Base-by-base conservation (phyloP, 1,284 basidiomycete genomes). In the Fomitiporia mediterranea region DNA sequence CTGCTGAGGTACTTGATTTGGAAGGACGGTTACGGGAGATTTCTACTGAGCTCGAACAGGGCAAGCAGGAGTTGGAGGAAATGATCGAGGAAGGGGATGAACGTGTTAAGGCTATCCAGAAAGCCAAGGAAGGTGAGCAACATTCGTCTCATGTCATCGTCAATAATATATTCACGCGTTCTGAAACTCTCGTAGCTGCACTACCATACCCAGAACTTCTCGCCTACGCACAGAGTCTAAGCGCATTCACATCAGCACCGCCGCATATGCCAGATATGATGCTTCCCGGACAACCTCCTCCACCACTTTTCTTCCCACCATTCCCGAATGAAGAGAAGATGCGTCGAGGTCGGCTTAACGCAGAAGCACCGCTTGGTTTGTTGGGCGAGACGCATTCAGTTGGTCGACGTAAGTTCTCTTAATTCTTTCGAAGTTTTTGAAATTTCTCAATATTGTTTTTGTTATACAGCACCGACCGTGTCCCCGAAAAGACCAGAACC, bases 251-350 rank as follows among this genome's bases (percentile, higher is more conserved):
- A 3, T 90, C 89, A 37, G 89, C 89, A 8, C 89, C 89, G 4
- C 88, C 89, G 11, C 89, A 89, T 66, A 86, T 89, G 81, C 86
- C 87, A 28, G 86, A 90, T 62, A 73, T 80, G 49, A 72, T 74
- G 25, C 64, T 80, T 48, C 84, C 84, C 9, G 84, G 85, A 8
- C 83, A 85, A 64, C 82, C 82, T 13, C 84, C 86, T 1, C 82
- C 85, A 11, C 84, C 85, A 5, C 65, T 88, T 38, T 90, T 91
- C 75, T 89, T 89, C 72, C 89, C 89, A 21, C 89, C 89, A 8
- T 91, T 91, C 67, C 89, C 89, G 1, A 90, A 89, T 65, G 89
- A 91, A 72, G 89, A 89, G 67, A 90, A 89, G 69, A 90, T 91
- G 88, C 82, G 88, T 40, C 76, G 81, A 35, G 89, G 89, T 0